Percentiles rank a stretch among this genome's conserved stretches.
Conservation (phyloP, 2,329 filamentous ascomycete species). For the Colletotrichum simmondsii region DNA sequence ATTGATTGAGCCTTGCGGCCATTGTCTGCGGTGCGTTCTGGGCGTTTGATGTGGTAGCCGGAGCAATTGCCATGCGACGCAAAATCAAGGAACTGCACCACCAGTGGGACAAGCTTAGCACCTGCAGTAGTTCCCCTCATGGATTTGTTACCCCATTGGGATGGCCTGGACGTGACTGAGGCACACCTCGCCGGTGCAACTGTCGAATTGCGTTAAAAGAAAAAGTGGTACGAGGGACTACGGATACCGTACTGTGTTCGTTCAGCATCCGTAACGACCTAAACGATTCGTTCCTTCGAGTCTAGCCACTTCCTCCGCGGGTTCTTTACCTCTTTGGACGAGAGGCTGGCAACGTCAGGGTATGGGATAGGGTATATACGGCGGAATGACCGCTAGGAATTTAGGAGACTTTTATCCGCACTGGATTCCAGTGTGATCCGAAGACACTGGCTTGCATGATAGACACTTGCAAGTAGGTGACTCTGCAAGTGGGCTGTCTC, state of each 20-base stretch:
- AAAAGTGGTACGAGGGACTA: neutral
- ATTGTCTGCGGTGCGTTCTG: neutral
- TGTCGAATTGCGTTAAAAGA: neutral
- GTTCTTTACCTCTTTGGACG: neutral
- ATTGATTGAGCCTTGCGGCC: neutral
- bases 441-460: neutral
- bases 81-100: conserved; percentile 22
- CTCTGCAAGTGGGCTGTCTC: neutral
- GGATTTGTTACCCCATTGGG: conserved; percentile 7
- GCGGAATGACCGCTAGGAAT: conserved; percentile 23
- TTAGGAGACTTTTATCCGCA: conserved; percentile 18
- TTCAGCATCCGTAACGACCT: neutral
- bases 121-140: conserved; percentile 2
- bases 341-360: neutral
- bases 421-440: neutral
- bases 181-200: conserved; percentile 7
- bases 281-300: neutral
- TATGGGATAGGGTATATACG: neutral
- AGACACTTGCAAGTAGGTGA: neutral
- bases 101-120: neutral
- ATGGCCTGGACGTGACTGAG: conserved; percentile 1
- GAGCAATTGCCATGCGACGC: conserved; percentile 21
- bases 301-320: neutral
- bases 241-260: neutral
- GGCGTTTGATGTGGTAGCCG: conserved; percentile 4